phyloP scores from a whole-genome alignment of 306 rosid genomes.

The Corylus americana region DNA sequence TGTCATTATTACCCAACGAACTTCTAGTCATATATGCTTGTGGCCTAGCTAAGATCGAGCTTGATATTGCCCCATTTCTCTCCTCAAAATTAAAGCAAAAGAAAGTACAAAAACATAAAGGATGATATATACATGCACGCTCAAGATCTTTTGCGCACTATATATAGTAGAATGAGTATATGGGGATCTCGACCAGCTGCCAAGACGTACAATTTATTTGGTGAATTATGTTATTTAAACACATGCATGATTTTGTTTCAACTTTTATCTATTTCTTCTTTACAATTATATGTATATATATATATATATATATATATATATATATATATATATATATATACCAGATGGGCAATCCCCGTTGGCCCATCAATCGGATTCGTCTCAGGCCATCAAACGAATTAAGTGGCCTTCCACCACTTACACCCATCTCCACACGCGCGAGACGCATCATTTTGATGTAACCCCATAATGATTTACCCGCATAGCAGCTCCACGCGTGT shows the following conservation, averaged over 20 bases:
- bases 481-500: no score
- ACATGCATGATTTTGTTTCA: not conserved
- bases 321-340: no score
- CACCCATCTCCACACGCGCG: not conserved
- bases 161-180: not conserved
- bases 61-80: no score
- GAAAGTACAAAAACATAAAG: no score
- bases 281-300: not conserved
- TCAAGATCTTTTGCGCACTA: not conserved
- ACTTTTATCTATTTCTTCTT: not conserved
- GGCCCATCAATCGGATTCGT: not conserved
- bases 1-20: not conserved
- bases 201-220: not conserved
- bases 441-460: not conserved
- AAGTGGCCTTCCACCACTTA: not conserved
- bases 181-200: not conserved
- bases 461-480: not conserved
- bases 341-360: not conserved
- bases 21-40: not conserved
- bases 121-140: not conserved
- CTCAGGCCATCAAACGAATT: not conserved
- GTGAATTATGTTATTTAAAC: not conserved
- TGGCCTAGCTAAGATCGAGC: no score
- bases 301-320: no score
- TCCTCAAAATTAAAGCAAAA: no score